Evolutionary conservation across 2,329 filamentous ascomycete species (phyloP).

Genomic region (Amylocarpus encephaloides): DNA sequence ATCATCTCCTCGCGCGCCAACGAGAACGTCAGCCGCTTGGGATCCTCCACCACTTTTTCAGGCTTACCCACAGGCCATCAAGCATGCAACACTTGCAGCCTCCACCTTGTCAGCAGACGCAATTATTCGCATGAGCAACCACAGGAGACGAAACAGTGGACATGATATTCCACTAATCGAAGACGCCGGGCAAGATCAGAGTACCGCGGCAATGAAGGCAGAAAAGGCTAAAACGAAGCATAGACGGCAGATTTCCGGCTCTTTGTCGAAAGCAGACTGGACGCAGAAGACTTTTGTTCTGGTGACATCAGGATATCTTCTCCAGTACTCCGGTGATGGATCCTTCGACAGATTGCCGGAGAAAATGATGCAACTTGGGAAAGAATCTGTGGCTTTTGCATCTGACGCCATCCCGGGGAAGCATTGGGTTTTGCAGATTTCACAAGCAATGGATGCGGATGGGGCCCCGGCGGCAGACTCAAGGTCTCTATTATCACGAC

Average conservation of each 20-base stretch:
- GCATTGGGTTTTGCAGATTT: conserved; percentile 75
- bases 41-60: conserved; percentile 75
- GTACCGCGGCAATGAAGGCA: conserved; percentile 28
- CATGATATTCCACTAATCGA: conserved; percentile 30
- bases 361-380: conserved; percentile 64
- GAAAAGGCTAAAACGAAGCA: conserved; percentile 40
- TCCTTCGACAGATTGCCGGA: conserved; percentile 67
- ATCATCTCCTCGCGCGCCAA: conserved; percentile 13
- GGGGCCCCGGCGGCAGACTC: conserved; percentile 44
- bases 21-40: conserved; percentile 39
- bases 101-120: conserved; percentile 63
- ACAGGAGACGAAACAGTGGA: conserved; percentile 44
- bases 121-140: conserved; percentile 53
- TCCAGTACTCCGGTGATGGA: conserved; percentile 69
- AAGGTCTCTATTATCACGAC: conserved; percentile 58
- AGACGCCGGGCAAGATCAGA: conserved; percentile 14
- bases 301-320: conserved; percentile 60
- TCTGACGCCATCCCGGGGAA: conserved; percentile 73
- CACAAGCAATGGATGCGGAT: conserved; percentile 56
- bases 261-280: conserved; percentile 49
- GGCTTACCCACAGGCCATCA: conserved; percentile 77
- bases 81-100: conserved; percentile 63
- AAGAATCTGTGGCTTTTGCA: conserved; percentile 71
- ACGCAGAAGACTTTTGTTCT: conserved; percentile 68
- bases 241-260: conserved; percentile 31